These are phyloP conservation scores for Hemileia vastatrix DNA, from an alignment of 1,284 basidiomycete genomes.

Conservation along the genomic window DNA sequence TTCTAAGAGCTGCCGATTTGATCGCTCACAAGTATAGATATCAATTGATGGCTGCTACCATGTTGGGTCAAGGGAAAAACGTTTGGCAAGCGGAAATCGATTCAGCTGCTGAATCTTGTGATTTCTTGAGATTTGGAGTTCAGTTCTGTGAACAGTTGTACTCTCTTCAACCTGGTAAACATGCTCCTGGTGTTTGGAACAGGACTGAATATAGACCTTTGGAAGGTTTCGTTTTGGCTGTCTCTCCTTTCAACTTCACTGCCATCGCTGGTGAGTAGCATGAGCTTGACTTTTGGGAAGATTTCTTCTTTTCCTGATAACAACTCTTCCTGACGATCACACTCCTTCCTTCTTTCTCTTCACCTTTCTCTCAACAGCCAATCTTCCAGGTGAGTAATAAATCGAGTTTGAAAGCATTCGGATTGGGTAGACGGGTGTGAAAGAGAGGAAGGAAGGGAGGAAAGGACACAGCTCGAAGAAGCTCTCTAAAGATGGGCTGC, in stretches of 20 bases:
- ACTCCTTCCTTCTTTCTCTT: neutral
- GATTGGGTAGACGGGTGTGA: no score
- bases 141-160: conserved; percentile 42
- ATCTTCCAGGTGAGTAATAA: no score
- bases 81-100: conserved; percentile 45
- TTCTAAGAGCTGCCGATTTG: conserved; percentile 67
- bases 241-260: conserved; percentile 44
- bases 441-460: neutral
- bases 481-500: no score
- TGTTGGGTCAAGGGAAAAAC: conserved; percentile 44
- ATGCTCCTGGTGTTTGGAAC: conserved; percentile 40
- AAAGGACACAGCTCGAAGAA: neutral
- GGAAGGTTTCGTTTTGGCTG: conserved; percentile 44
- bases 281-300: neutral
- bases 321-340: neutral
- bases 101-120: conserved; percentile 42
- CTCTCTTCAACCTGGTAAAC: conserved; percentile 37
- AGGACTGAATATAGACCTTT: conserved; percentile 42
- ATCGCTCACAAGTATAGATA: conserved; percentile 63
- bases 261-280: conserved; percentile 41
- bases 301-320: neutral
- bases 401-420: no score
- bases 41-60: conserved; percentile 40
- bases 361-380: no score
- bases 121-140: conserved; percentile 41